Conservation (phyloP, 192 early-diverging fungal species). For the Coemansia sp. region DNA sequence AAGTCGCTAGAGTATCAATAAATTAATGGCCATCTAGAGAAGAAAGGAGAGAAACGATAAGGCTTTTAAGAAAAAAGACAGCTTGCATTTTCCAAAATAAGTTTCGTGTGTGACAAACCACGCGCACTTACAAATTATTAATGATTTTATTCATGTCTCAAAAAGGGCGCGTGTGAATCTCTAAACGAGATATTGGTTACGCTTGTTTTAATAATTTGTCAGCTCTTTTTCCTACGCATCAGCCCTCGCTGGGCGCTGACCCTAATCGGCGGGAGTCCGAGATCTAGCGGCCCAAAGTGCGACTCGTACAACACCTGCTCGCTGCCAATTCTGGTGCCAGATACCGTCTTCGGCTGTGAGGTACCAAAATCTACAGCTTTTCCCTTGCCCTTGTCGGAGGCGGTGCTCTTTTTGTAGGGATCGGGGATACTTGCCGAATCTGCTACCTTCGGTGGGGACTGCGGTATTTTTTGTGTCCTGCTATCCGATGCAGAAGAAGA, state of each 20-base stretch:
- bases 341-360: background rate
- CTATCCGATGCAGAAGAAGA: too few relatives aligned
- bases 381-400: slow-evolving; percentile 26
- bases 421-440: too few relatives aligned
- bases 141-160: too few relatives aligned
- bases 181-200: too few relatives aligned
- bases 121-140: too few relatives aligned
- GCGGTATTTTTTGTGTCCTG: too few relatives aligned
- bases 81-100: background rate
- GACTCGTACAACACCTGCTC: slow-evolving; percentile 30
- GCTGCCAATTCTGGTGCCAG: background rate
- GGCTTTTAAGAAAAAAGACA: background rate
- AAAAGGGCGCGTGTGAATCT: too few relatives aligned
- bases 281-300: slow-evolving; percentile 46
- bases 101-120: slow-evolving; percentile 1
- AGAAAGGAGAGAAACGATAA: slow-evolving; percentile 2
- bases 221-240: slow-evolving; percentile 29
- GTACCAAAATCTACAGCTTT: slow-evolving; percentile 10
- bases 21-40: background rate
- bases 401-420: slow-evolving; percentile 6
- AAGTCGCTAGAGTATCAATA: background rate
- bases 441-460: too few relatives aligned
- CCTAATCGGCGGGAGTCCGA: slow-evolving; percentile 44
- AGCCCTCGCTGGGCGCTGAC: slow-evolving; percentile 44
- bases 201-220: background rate